Percentiles rank a stretch among this genome's conserved stretches.
phyloP scores from a whole-genome alignment of 2,329 filamentous ascomycete species.

The Apiospora malaysiana region DNA sequence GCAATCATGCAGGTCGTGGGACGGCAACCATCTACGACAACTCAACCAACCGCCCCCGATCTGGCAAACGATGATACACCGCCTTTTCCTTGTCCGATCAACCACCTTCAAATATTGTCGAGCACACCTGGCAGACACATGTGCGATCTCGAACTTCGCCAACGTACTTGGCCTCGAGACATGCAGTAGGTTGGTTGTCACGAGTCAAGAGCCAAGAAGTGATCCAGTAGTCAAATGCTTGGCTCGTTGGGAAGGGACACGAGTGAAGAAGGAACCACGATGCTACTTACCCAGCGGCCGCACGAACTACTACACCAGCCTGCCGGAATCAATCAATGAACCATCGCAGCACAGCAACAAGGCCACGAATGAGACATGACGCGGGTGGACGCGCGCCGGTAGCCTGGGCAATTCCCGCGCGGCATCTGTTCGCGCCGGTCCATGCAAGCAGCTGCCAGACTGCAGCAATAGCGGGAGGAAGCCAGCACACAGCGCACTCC shows the following conservation, averaged over 20 bases:
- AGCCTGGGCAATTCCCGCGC: slow-evolving; percentile 9
- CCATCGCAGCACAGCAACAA: neutral
- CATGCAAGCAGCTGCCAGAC: neutral
- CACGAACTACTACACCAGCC: neutral
- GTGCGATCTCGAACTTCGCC: neutral
- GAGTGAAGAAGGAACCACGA: neutral
- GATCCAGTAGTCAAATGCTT: neutral
- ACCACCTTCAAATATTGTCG: neutral
- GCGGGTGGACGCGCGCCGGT: neutral
- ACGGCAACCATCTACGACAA: neutral
- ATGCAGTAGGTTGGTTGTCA: neutral
- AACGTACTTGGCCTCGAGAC: neutral
- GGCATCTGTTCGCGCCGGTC: slow-evolving; percentile 7
- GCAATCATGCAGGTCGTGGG: too few relatives aligned
- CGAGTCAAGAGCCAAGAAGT: neutral
- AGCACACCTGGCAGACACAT: too few relatives aligned
- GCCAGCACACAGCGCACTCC: neutral
- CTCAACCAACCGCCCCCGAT: neutral
- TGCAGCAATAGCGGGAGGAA: neutral
- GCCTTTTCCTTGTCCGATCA: too few relatives aligned
- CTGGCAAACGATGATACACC: neutral
- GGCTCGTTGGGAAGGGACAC: neutral
- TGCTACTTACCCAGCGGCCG: neutral
- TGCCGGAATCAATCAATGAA: neutral
- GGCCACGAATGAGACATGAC: neutral